Conservation (phyloP, 225 moss, liverwort and hornwort species). For the Ulota crispa region DNA sequence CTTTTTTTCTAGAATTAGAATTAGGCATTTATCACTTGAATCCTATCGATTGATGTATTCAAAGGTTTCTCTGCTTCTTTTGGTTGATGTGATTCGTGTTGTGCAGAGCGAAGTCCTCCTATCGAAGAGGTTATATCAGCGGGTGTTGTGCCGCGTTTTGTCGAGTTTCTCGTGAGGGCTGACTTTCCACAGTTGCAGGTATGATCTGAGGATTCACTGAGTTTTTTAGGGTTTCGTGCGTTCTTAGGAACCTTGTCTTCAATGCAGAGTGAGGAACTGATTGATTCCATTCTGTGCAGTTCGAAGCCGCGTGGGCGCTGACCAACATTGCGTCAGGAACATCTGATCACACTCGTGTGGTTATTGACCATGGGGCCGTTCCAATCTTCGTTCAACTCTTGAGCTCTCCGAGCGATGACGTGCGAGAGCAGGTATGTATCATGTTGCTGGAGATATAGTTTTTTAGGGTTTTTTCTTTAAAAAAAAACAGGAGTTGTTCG, state of each 20-base stretch:
- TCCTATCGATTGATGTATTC: neutral
- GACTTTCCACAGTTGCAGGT: conserved; percentile 95
- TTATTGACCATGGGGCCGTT: conserved; percentile 91
- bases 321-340: conserved; percentile 98
- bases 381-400: conserved; percentile 94
- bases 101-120: conserved; percentile 88
- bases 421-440: conserved; percentile 77
- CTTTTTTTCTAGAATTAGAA: too few relatives aligned
- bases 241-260: fast-evolving
- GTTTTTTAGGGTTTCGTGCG: too few relatives aligned
- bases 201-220: neutral
- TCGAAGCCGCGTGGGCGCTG: conserved; percentile 96
- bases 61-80: fast-evolving
- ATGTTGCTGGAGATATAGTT: too few relatives aligned
- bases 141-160: conserved; percentile 95
- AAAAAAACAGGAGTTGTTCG: too few relatives aligned
- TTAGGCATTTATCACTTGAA: neutral
- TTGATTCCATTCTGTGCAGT: conserved; percentile 37
- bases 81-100: neutral
- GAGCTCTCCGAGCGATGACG: conserved; percentile 91
- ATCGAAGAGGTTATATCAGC: conserved; percentile 97
- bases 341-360: conserved; percentile 92
- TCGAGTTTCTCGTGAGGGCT: conserved; percentile 77
- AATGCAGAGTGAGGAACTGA: neutral
- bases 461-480: neutral